A percentile compares a stretch with the other conserved stretches of the same genome.
phyloP scores from a whole-genome alignment of 2,329 filamentous ascomycete genomes.

The Thermomyces lanuginosus region DNA sequence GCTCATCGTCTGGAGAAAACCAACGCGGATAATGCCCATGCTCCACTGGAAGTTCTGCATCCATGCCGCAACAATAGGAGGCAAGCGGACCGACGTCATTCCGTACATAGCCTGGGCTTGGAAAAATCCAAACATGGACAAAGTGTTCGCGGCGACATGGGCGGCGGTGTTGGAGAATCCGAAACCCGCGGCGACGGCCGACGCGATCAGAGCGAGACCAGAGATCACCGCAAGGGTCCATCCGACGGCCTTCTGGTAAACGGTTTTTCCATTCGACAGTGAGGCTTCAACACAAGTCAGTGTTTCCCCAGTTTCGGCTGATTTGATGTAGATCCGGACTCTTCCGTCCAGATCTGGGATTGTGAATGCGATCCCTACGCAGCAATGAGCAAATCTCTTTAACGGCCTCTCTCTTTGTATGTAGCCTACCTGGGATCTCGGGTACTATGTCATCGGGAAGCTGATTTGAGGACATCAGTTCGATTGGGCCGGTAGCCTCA shows the following conservation, averaged over 20 bases:
- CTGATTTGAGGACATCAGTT: conserved; percentile 1
- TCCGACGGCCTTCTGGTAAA: conserved; percentile 73
- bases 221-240: conserved; percentile 83
- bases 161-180: conserved; percentile 89
- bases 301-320: conserved; percentile 43
- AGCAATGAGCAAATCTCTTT: neutral
- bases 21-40: conserved; percentile 81
- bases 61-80: conserved; percentile 81
- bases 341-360: conserved; percentile 84
- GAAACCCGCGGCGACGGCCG: conserved; percentile 73
- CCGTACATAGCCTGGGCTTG: conserved; percentile 86
- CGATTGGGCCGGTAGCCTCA: conserved; percentile 5
- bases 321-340: conserved; percentile 67
- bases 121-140: conserved; percentile 91
- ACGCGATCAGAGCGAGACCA: conserved; percentile 65
- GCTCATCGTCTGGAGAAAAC: conserved; percentile 71
- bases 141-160: conserved; percentile 81
- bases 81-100: conserved; percentile 65
- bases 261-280: conserved; percentile 82
- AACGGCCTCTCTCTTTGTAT: neutral
- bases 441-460: conserved; percentile 4
- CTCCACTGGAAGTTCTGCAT: conserved; percentile 97
- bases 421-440: conserved; percentile 5
- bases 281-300: conserved; percentile 77
- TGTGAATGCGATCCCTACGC: conserved; percentile 57